phyloP scores from a whole-genome alignment of 345 rosid genomes.

The Litchi chinensis region DNA sequence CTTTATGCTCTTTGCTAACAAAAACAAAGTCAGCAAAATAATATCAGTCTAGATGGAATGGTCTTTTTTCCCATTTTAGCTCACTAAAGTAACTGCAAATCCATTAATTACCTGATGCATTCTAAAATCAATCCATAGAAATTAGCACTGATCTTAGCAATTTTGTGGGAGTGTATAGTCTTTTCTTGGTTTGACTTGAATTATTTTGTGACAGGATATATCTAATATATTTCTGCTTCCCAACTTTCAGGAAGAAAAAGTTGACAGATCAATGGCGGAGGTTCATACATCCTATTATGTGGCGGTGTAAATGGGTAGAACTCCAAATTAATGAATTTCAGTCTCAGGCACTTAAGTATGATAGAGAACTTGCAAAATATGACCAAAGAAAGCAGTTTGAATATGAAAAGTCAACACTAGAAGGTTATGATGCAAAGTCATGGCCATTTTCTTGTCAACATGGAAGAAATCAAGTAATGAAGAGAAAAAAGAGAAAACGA shows the following conservation, averaged over 20 bases:
- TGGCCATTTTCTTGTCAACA: slow-evolving; percentile 47
- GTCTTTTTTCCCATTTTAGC: not conserved
- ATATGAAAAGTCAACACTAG: slow-evolving; percentile 34
- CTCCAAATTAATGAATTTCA: slow-evolving; percentile 58
- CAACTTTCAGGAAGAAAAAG: slow-evolving; percentile 60
- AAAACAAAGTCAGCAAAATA: not conserved
- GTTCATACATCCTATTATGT: slow-evolving; percentile 69
- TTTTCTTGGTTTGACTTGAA: not conserved
- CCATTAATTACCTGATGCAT: not conserved
- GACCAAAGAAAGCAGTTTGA: slow-evolving; percentile 48
- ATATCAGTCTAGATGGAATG: not conserved
- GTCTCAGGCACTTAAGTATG: slow-evolving; percentile 55
- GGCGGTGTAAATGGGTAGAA: slow-evolving; percentile 88
- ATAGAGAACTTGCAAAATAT: slow-evolving; percentile 54
- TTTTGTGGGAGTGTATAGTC: not conserved
- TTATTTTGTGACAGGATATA: not conserved
- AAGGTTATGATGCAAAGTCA: slow-evolving; percentile 49
- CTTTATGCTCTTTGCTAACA: no score
- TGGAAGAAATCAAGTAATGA: slow-evolving; percentile 45
- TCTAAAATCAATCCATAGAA: not conserved
- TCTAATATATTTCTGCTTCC: not conserved
- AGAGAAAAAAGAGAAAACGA: slow-evolving; percentile 67
- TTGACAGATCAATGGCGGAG: slow-evolving; percentile 80
- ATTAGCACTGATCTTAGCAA: not conserved
- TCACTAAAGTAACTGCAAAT: not conserved